Conservation (phyloP, 768 basidiomycete genomes). For the Trametes sanguinea region DNA sequence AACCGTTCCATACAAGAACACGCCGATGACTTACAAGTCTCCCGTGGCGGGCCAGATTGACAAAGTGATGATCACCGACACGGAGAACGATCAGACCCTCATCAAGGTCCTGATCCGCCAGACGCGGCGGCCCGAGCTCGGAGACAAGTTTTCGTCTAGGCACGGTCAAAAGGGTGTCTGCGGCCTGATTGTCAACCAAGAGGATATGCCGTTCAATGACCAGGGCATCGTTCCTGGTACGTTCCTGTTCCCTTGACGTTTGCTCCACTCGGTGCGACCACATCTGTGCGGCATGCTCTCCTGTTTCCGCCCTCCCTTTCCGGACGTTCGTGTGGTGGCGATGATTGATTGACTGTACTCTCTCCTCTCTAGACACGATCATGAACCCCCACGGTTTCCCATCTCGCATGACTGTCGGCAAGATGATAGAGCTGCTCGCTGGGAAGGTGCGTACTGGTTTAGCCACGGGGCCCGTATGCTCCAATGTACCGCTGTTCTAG, state of each 20-base stretch:
- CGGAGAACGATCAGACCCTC: conserved; percentile 93
- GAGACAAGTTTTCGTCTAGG: conserved; percentile 97
- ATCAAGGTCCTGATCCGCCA: conserved; percentile 98
- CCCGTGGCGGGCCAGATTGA: conserved; percentile 94
- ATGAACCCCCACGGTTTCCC: conserved; percentile 99
- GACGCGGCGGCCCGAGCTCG: conserved; percentile 93
- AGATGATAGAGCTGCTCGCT: conserved; percentile 97
- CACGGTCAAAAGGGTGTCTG: conserved; percentile 99
- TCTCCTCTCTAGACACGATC: conserved; percentile 72
- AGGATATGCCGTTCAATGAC: conserved; percentile 99
- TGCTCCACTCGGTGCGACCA: background rate
- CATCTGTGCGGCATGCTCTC: background rate
- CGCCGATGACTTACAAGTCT: conserved; percentile 91
- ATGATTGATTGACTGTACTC: conserved; percentile 4
- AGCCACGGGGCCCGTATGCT: background rate
- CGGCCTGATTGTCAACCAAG: conserved; percentile 97
- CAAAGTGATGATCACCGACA: conserved; percentile 97
- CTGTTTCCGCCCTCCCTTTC: background rate
- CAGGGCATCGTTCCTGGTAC: conserved; percentile 90
- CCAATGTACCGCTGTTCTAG: background rate
- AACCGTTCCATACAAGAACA: conserved; percentile 86
- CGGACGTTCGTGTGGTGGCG: background rate
- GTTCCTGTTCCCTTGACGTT: conserved; percentile 27
- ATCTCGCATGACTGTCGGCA: conserved; percentile 98
- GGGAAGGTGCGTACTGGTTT: conserved; percentile 69